Percentiles rank a stretch among this genome's conserved stretches.
phyloP scores from a whole-genome alignment of 441 rosid genomes.

The Eutrema salsugineum region DNA sequence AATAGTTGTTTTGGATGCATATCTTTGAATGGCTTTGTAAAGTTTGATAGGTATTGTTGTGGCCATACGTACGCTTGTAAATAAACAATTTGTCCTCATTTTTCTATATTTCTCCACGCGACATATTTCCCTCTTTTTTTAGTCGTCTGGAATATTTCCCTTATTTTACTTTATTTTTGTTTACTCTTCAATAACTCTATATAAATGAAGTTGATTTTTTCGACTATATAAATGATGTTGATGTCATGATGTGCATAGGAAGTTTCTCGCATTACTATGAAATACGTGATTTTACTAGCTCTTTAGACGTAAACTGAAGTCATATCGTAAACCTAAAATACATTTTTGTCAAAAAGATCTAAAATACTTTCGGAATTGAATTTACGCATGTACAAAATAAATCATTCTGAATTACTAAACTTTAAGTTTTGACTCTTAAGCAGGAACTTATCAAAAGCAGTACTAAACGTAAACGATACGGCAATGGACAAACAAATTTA shows the following conservation, averaged over 20 bases:
- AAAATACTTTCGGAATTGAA: no score
- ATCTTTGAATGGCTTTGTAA: conserved; percentile 4
- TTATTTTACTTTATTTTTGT: conserved; percentile 1
- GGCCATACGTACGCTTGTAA: conserved; percentile 19
- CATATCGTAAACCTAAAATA: no score
- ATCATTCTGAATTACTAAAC: no score
- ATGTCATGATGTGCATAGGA: neutral
- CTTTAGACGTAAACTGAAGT: no score
- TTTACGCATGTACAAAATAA: no score
- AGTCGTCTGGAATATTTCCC: no score
- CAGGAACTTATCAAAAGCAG: no score
- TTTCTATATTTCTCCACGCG: conserved; percentile 14
- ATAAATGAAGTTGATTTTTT: neutral
- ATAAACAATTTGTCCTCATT: neutral
- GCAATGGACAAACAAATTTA: no score
- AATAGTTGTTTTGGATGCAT: conserved; percentile 1
- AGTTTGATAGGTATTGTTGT: conserved; percentile 26
- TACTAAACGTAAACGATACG: no score
- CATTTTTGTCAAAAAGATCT: no score
- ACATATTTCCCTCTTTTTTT: conserved; percentile 1
- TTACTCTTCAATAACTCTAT: neutral
- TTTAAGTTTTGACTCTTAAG: no score
- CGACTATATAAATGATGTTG: neutral
- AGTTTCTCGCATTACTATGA: neutral
- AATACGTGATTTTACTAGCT: no score